Evolutionary conservation across 2,329 filamentous ascomycete species (phyloP).

Genomic region (Colletotrichum coccodes): DNA sequence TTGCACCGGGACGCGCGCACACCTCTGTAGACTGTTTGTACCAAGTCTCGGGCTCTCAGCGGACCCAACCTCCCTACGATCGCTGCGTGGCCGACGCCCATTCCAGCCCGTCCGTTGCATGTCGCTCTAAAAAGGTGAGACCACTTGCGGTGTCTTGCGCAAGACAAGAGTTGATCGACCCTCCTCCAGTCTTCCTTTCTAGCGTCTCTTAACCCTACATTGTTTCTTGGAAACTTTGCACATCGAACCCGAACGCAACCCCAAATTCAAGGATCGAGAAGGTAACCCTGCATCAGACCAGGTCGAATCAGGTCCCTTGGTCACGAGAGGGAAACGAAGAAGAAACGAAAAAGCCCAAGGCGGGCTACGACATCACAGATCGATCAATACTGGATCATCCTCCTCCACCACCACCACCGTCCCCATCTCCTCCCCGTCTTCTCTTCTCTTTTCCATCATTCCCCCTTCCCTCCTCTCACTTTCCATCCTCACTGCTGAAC

Average conservation of each 20-base stretch:
- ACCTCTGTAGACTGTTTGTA: background rate
- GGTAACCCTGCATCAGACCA: slow-evolving; percentile 13
- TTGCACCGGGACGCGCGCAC: background rate
- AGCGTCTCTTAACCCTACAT: background rate
- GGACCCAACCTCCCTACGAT: background rate
- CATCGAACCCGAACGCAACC: slow-evolving; percentile 8
- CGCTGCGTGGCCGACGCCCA: slow-evolving; percentile 10
- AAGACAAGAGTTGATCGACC: background rate
- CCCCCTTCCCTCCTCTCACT: background rate
- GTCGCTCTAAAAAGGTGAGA: slow-evolving; percentile 32
- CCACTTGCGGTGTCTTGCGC: slow-evolving; percentile 7
- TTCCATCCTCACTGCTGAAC: background rate
- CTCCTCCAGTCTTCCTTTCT: background rate
- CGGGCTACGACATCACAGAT: slow-evolving; percentile 22
- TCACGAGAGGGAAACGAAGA: slow-evolving; percentile 16
- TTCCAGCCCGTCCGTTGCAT: slow-evolving; percentile 30
- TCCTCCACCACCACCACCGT: slow-evolving; percentile 6
- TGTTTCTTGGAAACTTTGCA: background rate
- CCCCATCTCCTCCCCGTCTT: background rate
- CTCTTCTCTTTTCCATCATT: background rate
- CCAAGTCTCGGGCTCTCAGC: slow-evolving; percentile 10
- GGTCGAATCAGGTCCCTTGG: slow-evolving; percentile 2
- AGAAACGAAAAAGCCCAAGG: slow-evolving; percentile 15
- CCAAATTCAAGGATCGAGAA: background rate
- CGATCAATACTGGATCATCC: slow-evolving; percentile 15